Base-by-base conservation (phyloP, 106 monocot species). In the Cymbidium sinense region DNA sequence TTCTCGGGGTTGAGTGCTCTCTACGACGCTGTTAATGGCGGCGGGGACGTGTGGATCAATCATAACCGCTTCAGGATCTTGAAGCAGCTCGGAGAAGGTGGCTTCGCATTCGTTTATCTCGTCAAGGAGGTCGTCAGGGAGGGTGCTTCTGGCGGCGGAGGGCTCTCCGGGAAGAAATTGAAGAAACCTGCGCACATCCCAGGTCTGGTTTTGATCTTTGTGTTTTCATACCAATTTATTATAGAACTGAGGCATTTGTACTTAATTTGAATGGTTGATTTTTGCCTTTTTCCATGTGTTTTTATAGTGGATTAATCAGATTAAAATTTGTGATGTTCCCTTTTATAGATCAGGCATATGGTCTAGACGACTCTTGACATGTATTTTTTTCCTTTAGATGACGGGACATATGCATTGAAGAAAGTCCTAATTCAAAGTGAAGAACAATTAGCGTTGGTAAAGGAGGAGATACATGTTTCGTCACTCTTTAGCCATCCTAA, bases 41-140 rank as follows among this genome's bases (percentile, higher is more conserved):
- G 90, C 30, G 92, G 92, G 21, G 98, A 99, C 36, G 90, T 99
- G 17, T 94, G 98, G 98, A 94, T 99, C 88, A 99, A 99, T 87
- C 85, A 94, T 83, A 92, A 87, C 78, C 84, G 98, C 21, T 99
- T 99, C 84, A 80, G 84, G 76, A 92, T 99, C 80, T 50, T 99
- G 64, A 81, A 84, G 77, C 98, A 92, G 86, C 83, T 99, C 50
- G 98, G 98, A 8, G 98, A 99, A 78, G 98, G 98, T 25, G 98
- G 92, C 1, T 99, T 92, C 78, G 90, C 98, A 43, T 99, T 43
- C 58, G 98, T 95, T 35, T 99, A 87, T 78, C 98, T 99, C 76
- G 98, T 94, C 52, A 94, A 86, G 77, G 98, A 99, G 77, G 77
- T 91, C 54, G 83, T 81, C 70, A 25, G 85, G 39, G 87, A 71